A percentile compares a stretch with the other conserved stretches of the same genome.
phyloP scores from a whole-genome alignment of 768 basidiomycete species.

The Tremella mesenterica region DNA sequence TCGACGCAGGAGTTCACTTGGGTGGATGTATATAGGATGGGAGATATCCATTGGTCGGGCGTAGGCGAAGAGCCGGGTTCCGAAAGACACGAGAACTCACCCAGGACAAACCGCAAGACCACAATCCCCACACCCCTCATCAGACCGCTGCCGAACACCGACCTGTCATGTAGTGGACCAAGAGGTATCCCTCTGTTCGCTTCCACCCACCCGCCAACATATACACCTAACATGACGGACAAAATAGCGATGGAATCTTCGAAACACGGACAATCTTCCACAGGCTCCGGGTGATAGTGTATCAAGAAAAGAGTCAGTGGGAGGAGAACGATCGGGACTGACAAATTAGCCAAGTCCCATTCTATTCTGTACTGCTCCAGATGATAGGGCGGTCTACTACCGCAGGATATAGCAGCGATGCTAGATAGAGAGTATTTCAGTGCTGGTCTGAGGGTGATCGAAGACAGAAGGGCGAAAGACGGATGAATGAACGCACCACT shows the following conservation, averaged over 20 bases:
- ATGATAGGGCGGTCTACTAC: background rate
- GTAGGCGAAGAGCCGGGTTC: background rate
- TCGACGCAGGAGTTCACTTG: too few species aligned
- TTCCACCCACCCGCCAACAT: conserved; percentile 17
- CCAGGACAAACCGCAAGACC: background rate
- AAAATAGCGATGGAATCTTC: conserved; percentile 91
- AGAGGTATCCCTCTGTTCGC: background rate
- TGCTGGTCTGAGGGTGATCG: too few species aligned
- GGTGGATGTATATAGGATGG: too few species aligned
- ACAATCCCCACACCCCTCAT: too few species aligned
- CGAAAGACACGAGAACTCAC: background rate
- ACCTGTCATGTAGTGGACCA: background rate
- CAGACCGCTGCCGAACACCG: background rate
- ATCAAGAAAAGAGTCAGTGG: conserved; percentile 60
- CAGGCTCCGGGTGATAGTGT: conserved; percentile 86
- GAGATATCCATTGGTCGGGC: too few species aligned
- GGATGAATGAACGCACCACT: conserved; percentile 1
- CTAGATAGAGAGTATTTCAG: too few species aligned
- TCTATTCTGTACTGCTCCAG: background rate
- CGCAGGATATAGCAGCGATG: conserved; percentile 32
- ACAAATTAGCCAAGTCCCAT: background rate
- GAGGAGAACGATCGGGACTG: conserved; percentile 30
- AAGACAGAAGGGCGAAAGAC: conserved; percentile 43
- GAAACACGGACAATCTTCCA: conserved; percentile 96
- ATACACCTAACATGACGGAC: conserved; percentile 67